Conservation (phyloP, 2,329 filamentous ascomycete species). For the Penicillium janthinellum region DNA sequence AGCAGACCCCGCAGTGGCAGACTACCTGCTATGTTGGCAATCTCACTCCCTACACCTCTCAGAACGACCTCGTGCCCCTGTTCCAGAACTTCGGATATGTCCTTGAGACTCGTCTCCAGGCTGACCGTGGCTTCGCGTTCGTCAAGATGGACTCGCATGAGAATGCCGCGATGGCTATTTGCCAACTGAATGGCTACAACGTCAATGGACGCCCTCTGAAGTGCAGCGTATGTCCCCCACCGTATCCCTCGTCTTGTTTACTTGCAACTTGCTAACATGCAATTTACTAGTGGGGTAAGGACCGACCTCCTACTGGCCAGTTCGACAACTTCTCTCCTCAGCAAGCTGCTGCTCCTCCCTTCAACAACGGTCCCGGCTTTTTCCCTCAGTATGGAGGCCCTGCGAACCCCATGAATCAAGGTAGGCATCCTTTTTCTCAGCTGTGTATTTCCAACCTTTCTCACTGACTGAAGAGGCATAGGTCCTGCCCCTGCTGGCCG, state of each 20-base stretch:
- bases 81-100: conserved; percentile 99
- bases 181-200: conserved; percentile 95
- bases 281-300: conserved; percentile 85
- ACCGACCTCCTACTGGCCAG: conserved; percentile 83
- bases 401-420: conserved; percentile 62
- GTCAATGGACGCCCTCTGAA: conserved; percentile 96
- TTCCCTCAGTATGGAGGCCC: conserved; percentile 92
- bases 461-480: conserved; percentile 27
- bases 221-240: conserved; percentile 79
- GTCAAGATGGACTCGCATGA: conserved; percentile 99
- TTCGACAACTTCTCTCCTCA: conserved; percentile 85
- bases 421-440: conserved; percentile 33
- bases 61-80: conserved; percentile 92
- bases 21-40: conserved; percentile 98
- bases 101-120: conserved; percentile 95
- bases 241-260: conserved; percentile 23
- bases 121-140: conserved; percentile 95
- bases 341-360: conserved; percentile 66
- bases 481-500: conserved; percentile 62
- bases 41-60: conserved; percentile 94
- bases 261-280: conserved; percentile 19
- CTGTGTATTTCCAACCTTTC: background rate
- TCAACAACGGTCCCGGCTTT: conserved; percentile 72
- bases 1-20: conserved; percentile 96
- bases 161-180: conserved; percentile 97